phyloP scores from a whole-genome alignment of 108 stramenopile genomes.

The Parietichytrium sp. region DNA sequence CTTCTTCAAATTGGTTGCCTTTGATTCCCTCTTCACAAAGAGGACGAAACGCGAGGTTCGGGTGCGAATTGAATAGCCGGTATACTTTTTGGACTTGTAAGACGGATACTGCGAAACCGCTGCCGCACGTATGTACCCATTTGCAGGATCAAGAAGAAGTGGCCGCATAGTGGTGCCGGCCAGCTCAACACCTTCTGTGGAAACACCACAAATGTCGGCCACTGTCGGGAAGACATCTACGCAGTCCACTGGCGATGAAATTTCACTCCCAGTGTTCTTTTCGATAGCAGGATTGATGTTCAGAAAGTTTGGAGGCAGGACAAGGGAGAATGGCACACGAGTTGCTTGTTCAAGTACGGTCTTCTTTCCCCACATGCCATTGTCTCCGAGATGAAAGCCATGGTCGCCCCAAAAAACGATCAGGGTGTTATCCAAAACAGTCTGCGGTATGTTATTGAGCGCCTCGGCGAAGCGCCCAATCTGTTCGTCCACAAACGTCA shows the following conservation, averaged over 20 bases:
- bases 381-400: conserved; percentile 22
- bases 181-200: too few species aligned
- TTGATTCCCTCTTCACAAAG: background rate
- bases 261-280: background rate
- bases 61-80: conserved; percentile 42
- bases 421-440: background rate
- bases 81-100: background rate
- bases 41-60: background rate
- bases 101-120: conserved; percentile 22
- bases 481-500: background rate
- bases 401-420: conserved; percentile 22
- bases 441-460: background rate
- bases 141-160: background rate
- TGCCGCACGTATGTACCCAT: background rate
- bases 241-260: background rate
- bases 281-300: background rate
- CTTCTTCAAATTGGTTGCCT: background rate
- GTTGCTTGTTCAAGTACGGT: conserved; percentile 16
- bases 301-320: too few species aligned
- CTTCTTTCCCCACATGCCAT: conserved; percentile 6
- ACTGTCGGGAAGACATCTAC: conserved; percentile 16
- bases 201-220: background rate
- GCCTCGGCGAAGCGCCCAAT: background rate
- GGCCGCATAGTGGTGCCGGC: background rate
- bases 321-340: conserved; percentile 34